phyloP scores from a whole-genome alignment of 768 basidiomycete genomes.

The Naganishia randhawae region DNA sequence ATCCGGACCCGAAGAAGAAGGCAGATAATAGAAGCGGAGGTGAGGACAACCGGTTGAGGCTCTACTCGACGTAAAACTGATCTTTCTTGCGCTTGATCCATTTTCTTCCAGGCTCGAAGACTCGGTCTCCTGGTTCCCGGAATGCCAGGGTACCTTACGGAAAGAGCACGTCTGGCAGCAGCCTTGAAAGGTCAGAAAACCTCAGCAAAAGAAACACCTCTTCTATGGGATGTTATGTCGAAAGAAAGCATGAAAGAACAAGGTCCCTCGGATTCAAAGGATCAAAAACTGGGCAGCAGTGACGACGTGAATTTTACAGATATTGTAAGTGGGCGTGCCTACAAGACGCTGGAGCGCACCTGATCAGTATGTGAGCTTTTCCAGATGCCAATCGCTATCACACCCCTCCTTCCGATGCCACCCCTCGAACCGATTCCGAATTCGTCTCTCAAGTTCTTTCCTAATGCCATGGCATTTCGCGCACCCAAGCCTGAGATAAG shows the following conservation, averaged over 20 bases:
- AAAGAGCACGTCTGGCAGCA: conserved; percentile 22
- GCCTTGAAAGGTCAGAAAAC: not conserved
- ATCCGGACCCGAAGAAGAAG: conserved; percentile 20
- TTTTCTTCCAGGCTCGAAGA: conserved; percentile 13
- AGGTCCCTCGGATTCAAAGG: too few relatives aligned
- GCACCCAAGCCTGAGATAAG: conserved; percentile 21
- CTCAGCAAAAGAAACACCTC: not conserved
- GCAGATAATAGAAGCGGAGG: conserved; percentile 18
- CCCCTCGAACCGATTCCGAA: conserved; percentile 20
- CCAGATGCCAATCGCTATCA: conserved; percentile 16
- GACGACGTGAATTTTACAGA: not conserved
- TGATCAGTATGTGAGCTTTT: not conserved
- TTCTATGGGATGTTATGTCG: conserved; percentile 25
- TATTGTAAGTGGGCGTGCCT: not conserved
- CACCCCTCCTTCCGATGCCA: conserved; percentile 6
- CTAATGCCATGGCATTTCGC: conserved; percentile 26
- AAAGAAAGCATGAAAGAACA: conserved; percentile 3
- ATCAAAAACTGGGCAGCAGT: not conserved
- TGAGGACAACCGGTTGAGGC: not conserved
- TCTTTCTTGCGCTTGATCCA: not conserved
- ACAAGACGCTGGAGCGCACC: not conserved
- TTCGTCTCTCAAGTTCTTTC: conserved; percentile 18
- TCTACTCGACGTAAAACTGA: not conserved
- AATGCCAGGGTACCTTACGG: conserved; percentile 27
- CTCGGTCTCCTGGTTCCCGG: conserved; percentile 28